Evolutionary conservation across 2,329 filamentous ascomycete species (phyloP).

Genomic region (Pseudopyrenochaeta lycopersici): DNA sequence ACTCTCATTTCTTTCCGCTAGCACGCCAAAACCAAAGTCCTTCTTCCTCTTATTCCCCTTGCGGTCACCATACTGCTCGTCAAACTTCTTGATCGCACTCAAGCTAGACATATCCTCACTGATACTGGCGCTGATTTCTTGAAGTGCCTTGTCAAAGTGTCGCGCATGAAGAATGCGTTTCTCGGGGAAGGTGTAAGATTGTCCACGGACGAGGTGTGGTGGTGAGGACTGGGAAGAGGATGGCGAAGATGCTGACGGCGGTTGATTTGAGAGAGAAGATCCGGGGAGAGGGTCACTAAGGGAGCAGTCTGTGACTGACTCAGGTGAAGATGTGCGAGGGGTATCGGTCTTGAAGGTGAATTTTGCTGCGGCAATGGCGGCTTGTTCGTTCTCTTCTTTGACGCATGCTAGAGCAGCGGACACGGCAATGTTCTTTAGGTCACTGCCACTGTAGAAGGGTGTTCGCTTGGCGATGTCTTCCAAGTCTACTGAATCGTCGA

Average conservation of each 20-base stretch:
- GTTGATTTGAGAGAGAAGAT: neutral
- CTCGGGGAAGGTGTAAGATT: constrained; percentile 70
- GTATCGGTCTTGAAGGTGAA: constrained; percentile 9
- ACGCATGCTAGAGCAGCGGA: constrained; percentile 82
- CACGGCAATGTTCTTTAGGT: constrained; percentile 84
- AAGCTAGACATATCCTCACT: constrained; percentile 92
- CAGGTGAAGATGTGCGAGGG: neutral
- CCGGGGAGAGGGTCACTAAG: neutral
- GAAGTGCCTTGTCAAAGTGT: constrained; percentile 87
- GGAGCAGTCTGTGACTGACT: neutral
- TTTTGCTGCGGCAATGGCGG: constrained; percentile 37
- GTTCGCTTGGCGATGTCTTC: constrained; percentile 71
- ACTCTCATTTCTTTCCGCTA: constrained; percentile 37
- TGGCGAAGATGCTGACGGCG: constrained; percentile 4
- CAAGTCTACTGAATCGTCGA: constrained; percentile 70
- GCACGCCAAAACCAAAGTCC: constrained; percentile 60
- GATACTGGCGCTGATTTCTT: constrained; percentile 90
- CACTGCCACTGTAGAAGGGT: constrained; percentile 81
- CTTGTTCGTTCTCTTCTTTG: constrained; percentile 71
- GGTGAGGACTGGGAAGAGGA: constrained; percentile 27
- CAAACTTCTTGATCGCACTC: constrained; percentile 89
- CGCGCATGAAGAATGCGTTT: constrained; percentile 69
- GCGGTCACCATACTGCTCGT: constrained; percentile 91
- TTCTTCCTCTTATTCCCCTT: constrained; percentile 71
- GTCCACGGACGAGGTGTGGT: constrained; percentile 41